Base-by-base conservation (phyloP, 148 eudicot species). In the Nepenthes gracilis region DNA sequence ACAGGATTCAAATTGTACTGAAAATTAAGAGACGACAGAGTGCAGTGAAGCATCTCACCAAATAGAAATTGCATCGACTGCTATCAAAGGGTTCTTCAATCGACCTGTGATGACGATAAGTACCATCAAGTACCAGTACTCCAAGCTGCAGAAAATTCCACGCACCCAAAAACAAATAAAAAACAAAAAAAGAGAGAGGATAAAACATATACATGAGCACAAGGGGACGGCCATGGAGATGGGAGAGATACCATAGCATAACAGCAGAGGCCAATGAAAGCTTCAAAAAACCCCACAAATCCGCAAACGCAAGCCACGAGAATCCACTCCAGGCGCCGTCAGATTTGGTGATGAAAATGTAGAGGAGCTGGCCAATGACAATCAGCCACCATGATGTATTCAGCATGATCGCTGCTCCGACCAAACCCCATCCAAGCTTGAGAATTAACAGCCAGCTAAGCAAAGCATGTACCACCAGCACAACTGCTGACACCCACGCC, bases 291-390 rank as follows among this genome's bases (percentile, higher is more conserved):
- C 81, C 81, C 78, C 80, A 88, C 79, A 88, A 75, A 54, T 88
- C 91, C 0, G 67, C 59, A 67, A 88, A 88, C 0, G 91, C 96
- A 11, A 82, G 71, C 91, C 83, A 80, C 0, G 91, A 73, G 70
- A 83, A 85, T 4, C 91, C 96, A 35, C 71, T 75, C 96, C 96
- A 88, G 36, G 96, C 85, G 6, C 96, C 96, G 63, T 80, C 91
- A 1, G 88, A 88, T 33, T 67, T 87, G 34, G 91, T 82, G 55
- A 67, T 11, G 47, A 84, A 60, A 40, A 88, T 83, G 60, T 88
- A 88, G 5, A 80, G 12, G 12, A 85, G 62, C 57, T 88, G 91
- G 12, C 68, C 54, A 12, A 85, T 51, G 1, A 88, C 84, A 2
- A 88, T 72, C 43, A 88, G 81, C 96, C 96, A 88, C 91, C 88